Percentiles rank a stretch among this genome's conserved stretches.
phyloP scores from a whole-genome alignment of 2,329 filamentous ascomycete species.

The Cordyceps tenuipes region DNA sequence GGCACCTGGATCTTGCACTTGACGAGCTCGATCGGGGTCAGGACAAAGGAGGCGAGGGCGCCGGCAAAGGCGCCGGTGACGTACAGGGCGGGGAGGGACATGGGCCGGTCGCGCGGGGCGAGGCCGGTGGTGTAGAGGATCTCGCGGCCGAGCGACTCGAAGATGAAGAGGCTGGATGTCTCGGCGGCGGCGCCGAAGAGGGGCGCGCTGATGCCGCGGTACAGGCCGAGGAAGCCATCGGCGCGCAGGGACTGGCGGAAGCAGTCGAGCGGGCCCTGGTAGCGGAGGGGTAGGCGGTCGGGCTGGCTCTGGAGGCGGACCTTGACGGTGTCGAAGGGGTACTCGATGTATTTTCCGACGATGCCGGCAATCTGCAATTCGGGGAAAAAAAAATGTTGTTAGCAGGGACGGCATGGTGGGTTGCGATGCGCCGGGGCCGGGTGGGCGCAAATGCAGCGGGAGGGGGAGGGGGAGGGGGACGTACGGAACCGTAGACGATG shows the following conservation, averaged over 20 bases:
- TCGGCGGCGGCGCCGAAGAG: constrained; percentile 86
- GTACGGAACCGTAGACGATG: constrained; percentile 76
- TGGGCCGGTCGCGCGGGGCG: constrained; percentile 42
- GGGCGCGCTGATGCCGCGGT: constrained; percentile 87
- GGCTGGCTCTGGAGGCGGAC: constrained; percentile 95
- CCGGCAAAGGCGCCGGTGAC: constrained; percentile 79
- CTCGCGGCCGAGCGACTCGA: constrained; percentile 68
- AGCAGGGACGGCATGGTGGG: background rate
- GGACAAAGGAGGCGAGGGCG: constrained; percentile 77
- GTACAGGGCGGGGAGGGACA: constrained; percentile 69
- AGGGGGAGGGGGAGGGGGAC: constrained; percentile 19
- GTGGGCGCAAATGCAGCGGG: background rate
- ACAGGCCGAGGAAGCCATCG: constrained; percentile 75
- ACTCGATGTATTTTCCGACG: constrained; percentile 92
- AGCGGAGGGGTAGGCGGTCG: constrained; percentile 70
- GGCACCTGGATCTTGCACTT: constrained; percentile 97
- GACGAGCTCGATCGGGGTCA: constrained; percentile 93
- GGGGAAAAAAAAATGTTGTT: background rate
- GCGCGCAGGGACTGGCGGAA: constrained; percentile 75
- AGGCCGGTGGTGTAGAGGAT: constrained; percentile 48
- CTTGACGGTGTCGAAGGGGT: constrained; percentile 97
- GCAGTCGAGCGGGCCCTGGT: constrained; percentile 84
- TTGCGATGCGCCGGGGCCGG: background rate
- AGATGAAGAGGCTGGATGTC: constrained; percentile 87
- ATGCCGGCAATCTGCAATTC: constrained; percentile 62